These are phyloP conservation scores for Clavaria fumosa DNA, from an alignment of 768 basidiomycete species.

Conservation along the genomic window DNA sequence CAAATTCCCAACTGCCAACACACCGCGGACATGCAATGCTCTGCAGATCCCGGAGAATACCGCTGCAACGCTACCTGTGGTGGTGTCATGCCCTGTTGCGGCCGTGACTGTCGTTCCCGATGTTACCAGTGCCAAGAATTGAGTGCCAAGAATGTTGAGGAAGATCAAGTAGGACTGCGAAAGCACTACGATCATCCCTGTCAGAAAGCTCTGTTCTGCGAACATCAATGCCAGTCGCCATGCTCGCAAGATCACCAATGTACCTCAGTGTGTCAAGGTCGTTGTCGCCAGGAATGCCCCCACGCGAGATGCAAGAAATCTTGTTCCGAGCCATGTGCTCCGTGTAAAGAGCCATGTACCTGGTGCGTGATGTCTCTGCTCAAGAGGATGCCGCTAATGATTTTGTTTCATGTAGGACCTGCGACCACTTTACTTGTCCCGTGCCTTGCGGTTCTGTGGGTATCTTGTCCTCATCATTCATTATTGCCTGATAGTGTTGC, in stretches of 20 bases:
- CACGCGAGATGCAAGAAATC: constrained; percentile 33
- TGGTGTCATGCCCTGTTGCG: constrained; percentile 35
- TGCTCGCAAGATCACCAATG: constrained; percentile 40
- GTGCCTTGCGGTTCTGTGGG: constrained; percentile 58
- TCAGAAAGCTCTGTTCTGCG: constrained; percentile 36
- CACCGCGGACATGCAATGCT: constrained; percentile 29
- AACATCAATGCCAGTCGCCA: constrained; percentile 31
- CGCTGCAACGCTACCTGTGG: constrained; percentile 29
- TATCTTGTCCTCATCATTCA: constrained; percentile 4
- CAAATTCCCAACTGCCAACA: constrained; percentile 41
- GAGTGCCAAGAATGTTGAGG: constrained; percentile 7
- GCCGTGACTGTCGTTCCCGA: constrained; percentile 28
- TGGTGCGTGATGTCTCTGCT: constrained; percentile 22
- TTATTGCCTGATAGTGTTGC: constrained; percentile 1
- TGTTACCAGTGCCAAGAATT: constrained; percentile 36
- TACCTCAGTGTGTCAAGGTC: constrained; percentile 26
- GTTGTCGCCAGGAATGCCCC: constrained; percentile 38
- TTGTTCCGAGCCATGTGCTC: constrained; percentile 42
- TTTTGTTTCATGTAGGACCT: constrained; percentile 23
- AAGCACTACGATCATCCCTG: constrained; percentile 34
- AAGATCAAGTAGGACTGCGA: not conserved
- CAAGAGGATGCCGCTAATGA: not conserved
- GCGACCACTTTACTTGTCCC: constrained; percentile 38
- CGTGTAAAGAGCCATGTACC: constrained; percentile 45
- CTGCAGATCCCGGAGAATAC: constrained; percentile 23